Conservation (phyloP, 1,284 basidiomycete species). For the Pholiota adiposa region DNA sequence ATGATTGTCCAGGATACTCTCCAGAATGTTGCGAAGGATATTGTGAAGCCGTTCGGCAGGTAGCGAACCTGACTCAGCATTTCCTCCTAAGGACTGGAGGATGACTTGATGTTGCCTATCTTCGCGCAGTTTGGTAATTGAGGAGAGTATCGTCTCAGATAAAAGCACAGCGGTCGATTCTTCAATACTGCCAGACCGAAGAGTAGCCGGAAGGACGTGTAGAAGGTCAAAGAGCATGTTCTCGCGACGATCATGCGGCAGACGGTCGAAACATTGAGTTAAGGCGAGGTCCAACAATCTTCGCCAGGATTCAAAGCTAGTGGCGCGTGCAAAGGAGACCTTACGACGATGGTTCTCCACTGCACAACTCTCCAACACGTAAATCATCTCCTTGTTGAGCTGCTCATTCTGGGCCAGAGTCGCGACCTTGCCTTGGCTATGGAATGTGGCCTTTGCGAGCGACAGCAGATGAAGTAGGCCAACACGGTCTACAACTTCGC, state of each 20-base stretch:
- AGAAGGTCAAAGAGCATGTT: conserved; percentile 88
- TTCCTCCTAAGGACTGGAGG: conserved; percentile 65
- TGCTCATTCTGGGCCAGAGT: conserved; percentile 69
- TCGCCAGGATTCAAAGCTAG: conserved; percentile 83
- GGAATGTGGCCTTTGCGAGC: conserved; percentile 61
- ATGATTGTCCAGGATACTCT: conserved; percentile 78
- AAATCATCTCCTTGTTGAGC: conserved; percentile 71
- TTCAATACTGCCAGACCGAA: conserved; percentile 63
- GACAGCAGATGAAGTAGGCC: conserved; percentile 72
- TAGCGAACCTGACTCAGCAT: conserved; percentile 65
- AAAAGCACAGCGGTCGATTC: conserved; percentile 80
- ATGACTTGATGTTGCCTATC: conserved; percentile 71
- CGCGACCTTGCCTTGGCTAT: conserved; percentile 70
- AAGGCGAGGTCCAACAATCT: conserved; percentile 82
- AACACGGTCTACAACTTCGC: conserved; percentile 81
- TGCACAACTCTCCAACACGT: conserved; percentile 82
- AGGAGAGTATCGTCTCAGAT: conserved; percentile 80
- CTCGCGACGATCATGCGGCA: conserved; percentile 82
- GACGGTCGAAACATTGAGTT: conserved; percentile 80
- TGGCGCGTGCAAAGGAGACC: conserved; percentile 71
- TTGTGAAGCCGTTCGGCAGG: conserved; percentile 82
- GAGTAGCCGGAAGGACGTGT: conserved; percentile 69
- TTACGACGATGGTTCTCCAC: conserved; percentile 88
- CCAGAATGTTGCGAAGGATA: conserved; percentile 78
- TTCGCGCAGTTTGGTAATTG: conserved; percentile 84